Conservation (phyloP, 495 filamentous ascomycete genomes). For the Pyronema omphalodes region DNA sequence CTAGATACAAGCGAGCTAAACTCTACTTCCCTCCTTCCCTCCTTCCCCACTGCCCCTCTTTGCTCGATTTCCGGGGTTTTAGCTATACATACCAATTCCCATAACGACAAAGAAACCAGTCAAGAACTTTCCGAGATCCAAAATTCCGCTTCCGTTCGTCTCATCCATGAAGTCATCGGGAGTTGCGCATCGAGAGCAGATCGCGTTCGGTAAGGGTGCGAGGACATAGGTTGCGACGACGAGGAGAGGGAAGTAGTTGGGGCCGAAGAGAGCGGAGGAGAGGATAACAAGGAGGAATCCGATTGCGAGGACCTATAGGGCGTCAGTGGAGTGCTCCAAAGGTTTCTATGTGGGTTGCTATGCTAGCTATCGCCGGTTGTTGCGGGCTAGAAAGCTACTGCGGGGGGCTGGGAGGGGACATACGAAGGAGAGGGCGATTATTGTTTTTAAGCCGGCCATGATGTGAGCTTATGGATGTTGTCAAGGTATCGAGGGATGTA, state of each 20-base stretch:
- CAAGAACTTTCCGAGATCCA: conserved; percentile 85
- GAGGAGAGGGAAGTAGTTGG: conserved; percentile 79
- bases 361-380: neutral
- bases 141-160: conserved; percentile 53
- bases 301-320: conserved; percentile 66
- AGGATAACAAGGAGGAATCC: conserved; percentile 98
- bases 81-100: conserved; percentile 64
- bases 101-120: conserved; percentile 96
- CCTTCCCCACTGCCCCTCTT: neutral
- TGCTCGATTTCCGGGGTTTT: neutral
- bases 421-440: conserved; percentile 96
- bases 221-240: conserved; percentile 91
- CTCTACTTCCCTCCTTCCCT: neutral
- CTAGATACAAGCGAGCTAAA: neutral
- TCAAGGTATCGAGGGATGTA: conserved; percentile 7
- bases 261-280: conserved; percentile 70
- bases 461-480: conserved; percentile 24
- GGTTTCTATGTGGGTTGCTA: neutral
- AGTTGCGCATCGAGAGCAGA: conserved; percentile 69
- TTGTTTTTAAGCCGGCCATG: conserved; percentile 93
- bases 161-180: conserved; percentile 91
- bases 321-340: neutral
- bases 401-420: conserved; percentile 13
- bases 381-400: too few relatives aligned
- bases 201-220: conserved; percentile 89